A percentile compares a stretch with the other conserved stretches of the same genome.
Conservation (phyloP, 2,329 filamentous ascomycete genomes). For the Trichoderma cornu-damae region DNA sequence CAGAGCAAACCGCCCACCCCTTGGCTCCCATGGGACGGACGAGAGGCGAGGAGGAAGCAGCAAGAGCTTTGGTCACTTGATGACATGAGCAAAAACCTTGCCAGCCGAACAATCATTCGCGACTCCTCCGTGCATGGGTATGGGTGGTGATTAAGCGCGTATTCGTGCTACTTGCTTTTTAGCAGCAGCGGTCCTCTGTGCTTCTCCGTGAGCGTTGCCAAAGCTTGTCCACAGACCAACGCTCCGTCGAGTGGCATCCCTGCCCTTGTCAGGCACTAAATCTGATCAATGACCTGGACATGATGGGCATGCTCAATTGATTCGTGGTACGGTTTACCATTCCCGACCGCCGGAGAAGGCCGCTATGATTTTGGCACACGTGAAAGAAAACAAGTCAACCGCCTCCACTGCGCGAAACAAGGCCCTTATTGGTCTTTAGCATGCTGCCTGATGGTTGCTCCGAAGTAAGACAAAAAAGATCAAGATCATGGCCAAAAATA, state of each 20-base stretch:
- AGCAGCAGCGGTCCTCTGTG: too few species aligned
- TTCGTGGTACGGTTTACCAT: background rate
- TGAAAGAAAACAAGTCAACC: conserved; percentile 5
- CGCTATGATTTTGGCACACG: conserved; percentile 10
- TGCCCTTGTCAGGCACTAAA: background rate
- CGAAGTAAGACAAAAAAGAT: conserved; percentile 22
- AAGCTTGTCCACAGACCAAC: background rate
- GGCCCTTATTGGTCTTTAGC: conserved; percentile 7
- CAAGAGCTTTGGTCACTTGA: background rate
- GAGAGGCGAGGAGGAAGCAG: background rate
- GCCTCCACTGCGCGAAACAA: conserved; percentile 2
- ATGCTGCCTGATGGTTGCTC: conserved; percentile 6
- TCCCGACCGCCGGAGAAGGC: conserved; percentile 16
- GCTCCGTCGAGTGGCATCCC: background rate
- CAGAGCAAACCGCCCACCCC: background rate
- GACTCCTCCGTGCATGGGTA: background rate
- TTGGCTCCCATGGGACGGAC: background rate
- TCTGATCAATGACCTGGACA: background rate
- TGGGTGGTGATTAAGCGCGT: background rate
- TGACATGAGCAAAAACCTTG: background rate
- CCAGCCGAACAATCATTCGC: background rate
- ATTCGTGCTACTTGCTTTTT: background rate
- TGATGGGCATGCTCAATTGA: background rate
- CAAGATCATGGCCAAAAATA: conserved; percentile 21
- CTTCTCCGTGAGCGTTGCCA: background rate